These are phyloP conservation scores for Gloeostereum incarnatum DNA, from an alignment of 768 basidiomycete species.

Conservation along the genomic window DNA sequence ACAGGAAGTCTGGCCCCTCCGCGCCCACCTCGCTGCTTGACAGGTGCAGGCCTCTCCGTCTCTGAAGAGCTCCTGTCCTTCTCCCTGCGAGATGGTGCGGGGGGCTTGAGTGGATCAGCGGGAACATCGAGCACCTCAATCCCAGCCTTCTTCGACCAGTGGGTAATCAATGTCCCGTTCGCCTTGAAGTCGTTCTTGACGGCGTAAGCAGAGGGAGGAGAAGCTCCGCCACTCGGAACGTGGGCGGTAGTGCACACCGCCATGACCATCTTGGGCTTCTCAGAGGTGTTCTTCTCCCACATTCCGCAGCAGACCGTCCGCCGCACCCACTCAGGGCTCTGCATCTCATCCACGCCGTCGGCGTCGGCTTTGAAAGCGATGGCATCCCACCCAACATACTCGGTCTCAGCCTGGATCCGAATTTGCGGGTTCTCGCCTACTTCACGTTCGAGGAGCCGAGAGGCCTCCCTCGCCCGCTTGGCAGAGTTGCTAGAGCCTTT, in stretches of 20 bases:
- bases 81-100: too few species aligned
- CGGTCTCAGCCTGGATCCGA: constrained; percentile 73
- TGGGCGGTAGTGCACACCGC: constrained; percentile 44
- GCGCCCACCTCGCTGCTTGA: too few species aligned
- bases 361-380: constrained; percentile 42
- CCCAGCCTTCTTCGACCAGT: constrained; percentile 61
- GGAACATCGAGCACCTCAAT: constrained; percentile 48
- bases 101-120: constrained; percentile 24
- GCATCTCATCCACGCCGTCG: constrained; percentile 13
- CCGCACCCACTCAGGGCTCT: constrained; percentile 77
- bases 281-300: constrained; percentile 65
- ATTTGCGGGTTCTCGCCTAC: constrained; percentile 79
- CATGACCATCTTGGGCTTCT: constrained; percentile 45
- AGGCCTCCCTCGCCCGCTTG: constrained; percentile 77
- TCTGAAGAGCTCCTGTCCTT: too few species aligned
- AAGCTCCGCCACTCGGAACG: too few species aligned
- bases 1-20: too few species aligned
- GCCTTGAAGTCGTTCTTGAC: constrained; percentile 61
- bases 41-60: too few species aligned
- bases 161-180: constrained; percentile 48
- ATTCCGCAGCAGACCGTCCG: constrained; percentile 76
- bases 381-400: constrained; percentile 74
- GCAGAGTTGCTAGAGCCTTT: constrained; percentile 77
- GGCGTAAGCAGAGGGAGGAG: constrained; percentile 36
- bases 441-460: constrained; percentile 81